These are phyloP conservation scores for Coemansia sp. DNA, from an alignment of 192 early-diverging fungal genomes.

Conservation along the genomic window DNA sequence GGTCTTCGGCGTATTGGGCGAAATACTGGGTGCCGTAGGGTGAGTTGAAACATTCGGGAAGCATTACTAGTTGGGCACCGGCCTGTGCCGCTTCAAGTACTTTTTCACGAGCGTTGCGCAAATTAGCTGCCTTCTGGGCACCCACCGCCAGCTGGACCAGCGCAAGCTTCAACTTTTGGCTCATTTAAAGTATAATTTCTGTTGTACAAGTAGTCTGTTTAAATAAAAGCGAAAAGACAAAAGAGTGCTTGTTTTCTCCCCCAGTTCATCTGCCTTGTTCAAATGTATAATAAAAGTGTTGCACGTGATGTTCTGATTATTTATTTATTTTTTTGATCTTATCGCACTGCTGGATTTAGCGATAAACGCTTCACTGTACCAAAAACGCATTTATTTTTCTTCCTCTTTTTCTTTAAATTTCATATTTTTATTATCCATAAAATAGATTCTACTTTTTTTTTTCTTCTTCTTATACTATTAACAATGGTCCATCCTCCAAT, in stretches of 20 bases:
- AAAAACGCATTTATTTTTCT: neutral
- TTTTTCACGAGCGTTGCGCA: slow-evolving; percentile 70
- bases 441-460: neutral
- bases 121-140: slow-evolving; percentile 74
- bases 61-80: slow-evolving; percentile 88
- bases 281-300: no score
- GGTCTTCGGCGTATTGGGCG: slow-evolving; percentile 84
- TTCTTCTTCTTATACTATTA: neutral
- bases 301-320: no score
- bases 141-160: slow-evolving; percentile 80
- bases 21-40: slow-evolving; percentile 95
- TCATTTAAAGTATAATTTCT: slow-evolving; percentile 4
- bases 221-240: neutral
- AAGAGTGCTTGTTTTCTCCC: neutral
- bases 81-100: slow-evolving; percentile 82
- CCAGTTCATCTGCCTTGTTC: no score
- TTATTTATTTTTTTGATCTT: no score
- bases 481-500: slow-evolving; percentile 44
- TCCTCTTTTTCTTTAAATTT: neutral
- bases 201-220: neutral
- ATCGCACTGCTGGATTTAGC: no score
- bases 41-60: slow-evolving; percentile 99
- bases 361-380: no score
- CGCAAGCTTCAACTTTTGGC: slow-evolving; percentile 58
- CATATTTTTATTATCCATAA: neutral